A percentile compares a stretch with the other conserved stretches of the same genome.
Conservation (phyloP, 352 stramenopile species). For the Blastocystis sp. region DNA sequence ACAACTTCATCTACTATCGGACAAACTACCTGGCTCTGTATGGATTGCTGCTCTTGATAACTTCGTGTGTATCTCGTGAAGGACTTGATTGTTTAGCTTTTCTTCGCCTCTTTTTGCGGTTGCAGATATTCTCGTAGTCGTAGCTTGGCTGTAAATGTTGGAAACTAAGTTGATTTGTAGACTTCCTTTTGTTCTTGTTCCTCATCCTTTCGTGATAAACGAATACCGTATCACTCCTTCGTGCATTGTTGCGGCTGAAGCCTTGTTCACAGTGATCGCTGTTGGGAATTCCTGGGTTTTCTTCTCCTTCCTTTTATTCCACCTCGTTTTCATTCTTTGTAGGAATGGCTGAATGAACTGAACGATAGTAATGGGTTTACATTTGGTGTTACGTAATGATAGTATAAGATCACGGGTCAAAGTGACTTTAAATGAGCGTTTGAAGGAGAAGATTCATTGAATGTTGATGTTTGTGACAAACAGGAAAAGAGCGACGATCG, state of each 20-base stretch:
- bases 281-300: neutral
- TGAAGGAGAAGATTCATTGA: conserved; percentile 17
- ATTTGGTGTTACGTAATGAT: conserved; percentile 28
- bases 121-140: neutral
- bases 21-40: conserved; percentile 53
- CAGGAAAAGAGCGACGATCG: neutral
- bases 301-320: conserved; percentile 1
- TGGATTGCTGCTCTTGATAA: neutral
- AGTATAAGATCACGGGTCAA: conserved; percentile 16
- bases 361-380: conserved; percentile 4
- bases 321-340: conserved; percentile 46
- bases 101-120: conserved; percentile 27
- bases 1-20: conserved; percentile 55
- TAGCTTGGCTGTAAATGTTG: conserved; percentile 15
- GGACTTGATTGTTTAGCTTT: neutral
- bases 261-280: neutral
- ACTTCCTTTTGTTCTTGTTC: conserved; percentile 50
- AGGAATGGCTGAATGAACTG: neutral
- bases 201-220: conserved; percentile 15
- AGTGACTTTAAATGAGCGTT: conserved; percentile 24
- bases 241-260: neutral
- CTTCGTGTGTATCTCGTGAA: neutral
- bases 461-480: conserved; percentile 8
- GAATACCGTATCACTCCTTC: conserved; percentile 50
- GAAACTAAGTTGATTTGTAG: neutral